Evolutionary conservation across 192 early-diverging fungal species (phyloP).

Genomic region (Coemansia erecta): DNA sequence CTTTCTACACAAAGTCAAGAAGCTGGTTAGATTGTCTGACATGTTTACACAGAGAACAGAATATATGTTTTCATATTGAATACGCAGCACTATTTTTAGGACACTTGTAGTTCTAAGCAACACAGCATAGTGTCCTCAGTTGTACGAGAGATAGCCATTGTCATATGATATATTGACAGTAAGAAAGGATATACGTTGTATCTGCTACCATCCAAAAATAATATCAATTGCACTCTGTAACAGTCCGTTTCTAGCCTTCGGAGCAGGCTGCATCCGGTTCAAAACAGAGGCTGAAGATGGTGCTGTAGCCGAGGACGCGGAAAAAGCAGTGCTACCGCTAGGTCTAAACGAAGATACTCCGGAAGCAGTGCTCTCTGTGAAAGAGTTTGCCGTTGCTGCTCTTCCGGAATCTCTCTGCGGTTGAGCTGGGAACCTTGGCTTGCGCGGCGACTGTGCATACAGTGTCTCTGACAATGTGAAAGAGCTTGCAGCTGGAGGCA

Average conservation of each 20-base stretch:
- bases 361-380: background rate
- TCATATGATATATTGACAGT: background rate
- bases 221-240: conserved; percentile 46
- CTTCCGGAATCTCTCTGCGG: conserved; percentile 4
- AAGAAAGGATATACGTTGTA: background rate
- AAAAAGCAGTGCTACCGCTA: background rate
- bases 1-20: too few relatives aligned
- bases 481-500: conserved; percentile 10
- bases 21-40: too few relatives aligned
- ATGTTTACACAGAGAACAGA: background rate
- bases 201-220: conserved; percentile 40
- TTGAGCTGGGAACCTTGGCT: conserved; percentile 5
- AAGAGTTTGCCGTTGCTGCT: background rate
- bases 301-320: background rate
- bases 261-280: conserved; percentile 6
- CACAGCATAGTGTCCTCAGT: background rate
- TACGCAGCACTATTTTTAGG: background rate
- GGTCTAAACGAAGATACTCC: conserved; percentile 28
- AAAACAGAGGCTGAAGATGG: conserved; percentile 14
- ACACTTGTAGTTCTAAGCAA: background rate
- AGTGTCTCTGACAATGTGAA: conserved; percentile 31
- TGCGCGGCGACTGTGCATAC: conserved; percentile 41
- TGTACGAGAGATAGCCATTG: background rate
- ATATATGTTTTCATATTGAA: background rate
- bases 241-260: conserved; percentile 46